phyloP scores from a whole-genome alignment of 164 flowering plant genomes.

The Nymphaea thermarum region DNA sequence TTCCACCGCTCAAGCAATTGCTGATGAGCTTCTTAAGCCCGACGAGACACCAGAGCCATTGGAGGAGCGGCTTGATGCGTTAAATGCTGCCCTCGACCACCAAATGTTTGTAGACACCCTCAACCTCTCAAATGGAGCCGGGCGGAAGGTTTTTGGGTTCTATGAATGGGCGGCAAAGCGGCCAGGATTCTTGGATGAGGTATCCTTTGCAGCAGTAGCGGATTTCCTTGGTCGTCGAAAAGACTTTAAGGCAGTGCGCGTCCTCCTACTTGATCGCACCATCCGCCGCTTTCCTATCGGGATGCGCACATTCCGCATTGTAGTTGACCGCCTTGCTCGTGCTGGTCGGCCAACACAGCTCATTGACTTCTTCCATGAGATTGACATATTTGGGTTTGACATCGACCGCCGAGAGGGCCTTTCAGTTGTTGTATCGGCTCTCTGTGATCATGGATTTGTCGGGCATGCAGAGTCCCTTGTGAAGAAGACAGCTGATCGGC shows the following conservation, averaged over 20 bases:
- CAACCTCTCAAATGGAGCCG: slow-evolving; percentile 54
- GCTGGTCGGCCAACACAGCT: slow-evolving; percentile 65
- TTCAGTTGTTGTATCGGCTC: slow-evolving; percentile 39
- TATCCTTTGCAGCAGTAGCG: slow-evolving; percentile 43
- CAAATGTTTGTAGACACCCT: slow-evolving; percentile 20
- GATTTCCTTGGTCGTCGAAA: slow-evolving; percentile 71
- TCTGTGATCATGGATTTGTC: slow-evolving; percentile 62
- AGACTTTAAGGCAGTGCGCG: slow-evolving; percentile 63
- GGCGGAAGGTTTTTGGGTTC: slow-evolving; percentile 53
- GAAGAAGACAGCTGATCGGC: slow-evolving; percentile 53
- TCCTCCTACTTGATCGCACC: slow-evolving; percentile 28
- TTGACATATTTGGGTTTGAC: slow-evolving; percentile 66
- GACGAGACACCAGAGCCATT: slow-evolving; percentile 8
- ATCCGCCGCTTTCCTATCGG: slow-evolving; percentile 21
- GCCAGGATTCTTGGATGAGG: slow-evolving; percentile 38
- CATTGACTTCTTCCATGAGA: slow-evolving; percentile 53
- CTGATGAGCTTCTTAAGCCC: slow-evolving; percentile 49
- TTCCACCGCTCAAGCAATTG: slow-evolving; percentile 35
- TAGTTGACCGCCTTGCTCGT: slow-evolving; percentile 47
- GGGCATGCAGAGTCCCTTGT: slow-evolving; percentile 83
- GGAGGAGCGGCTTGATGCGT: slow-evolving; percentile 44
- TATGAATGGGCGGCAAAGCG: slow-evolving; percentile 44
- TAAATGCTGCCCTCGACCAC: slow-evolving; percentile 35
- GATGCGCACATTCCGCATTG: slow-evolving; percentile 22
- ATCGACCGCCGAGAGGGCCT: slow-evolving; percentile 32